Evolutionary conservation across 106 monocot species (phyloP).

Genomic region (Agapanthus africanus): DNA sequence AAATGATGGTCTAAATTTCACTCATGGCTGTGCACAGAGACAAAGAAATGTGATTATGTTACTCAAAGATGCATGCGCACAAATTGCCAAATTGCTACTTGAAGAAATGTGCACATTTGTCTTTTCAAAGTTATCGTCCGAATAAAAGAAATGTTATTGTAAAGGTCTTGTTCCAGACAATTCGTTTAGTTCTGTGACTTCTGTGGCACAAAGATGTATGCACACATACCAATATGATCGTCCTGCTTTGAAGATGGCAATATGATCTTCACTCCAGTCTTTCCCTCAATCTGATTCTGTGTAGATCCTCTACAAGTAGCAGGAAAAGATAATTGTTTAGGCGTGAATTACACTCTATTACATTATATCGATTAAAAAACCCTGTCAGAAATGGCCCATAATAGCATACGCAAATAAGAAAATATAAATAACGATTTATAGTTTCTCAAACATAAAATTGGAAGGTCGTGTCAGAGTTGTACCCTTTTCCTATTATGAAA

Average conservation of each 20-base stretch:
- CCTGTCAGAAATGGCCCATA: background rate
- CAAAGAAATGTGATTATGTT: no score
- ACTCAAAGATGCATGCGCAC: no score
- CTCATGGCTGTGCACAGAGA: no score
- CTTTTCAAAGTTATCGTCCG: no score
- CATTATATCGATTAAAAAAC: background rate
- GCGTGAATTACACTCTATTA: background rate
- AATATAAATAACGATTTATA: background rate
- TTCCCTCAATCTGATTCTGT: slow-evolving; percentile 56
- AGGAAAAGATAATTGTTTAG: background rate
- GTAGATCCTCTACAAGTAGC: slow-evolving; percentile 42
- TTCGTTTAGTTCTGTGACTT: background rate
- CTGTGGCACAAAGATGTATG: no score
- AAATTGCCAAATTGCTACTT: no score
- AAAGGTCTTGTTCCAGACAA: no score
- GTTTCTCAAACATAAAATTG: background rate
- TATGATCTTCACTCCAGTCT: slow-evolving; percentile 49
- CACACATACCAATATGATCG: slow-evolving; percentile 47
- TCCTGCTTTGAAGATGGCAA: slow-evolving; percentile 50
- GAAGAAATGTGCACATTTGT: no score
- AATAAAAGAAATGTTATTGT: background rate
- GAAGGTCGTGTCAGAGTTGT: slow-evolving; percentile 5
- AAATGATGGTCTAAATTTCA: background rate
- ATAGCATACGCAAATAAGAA: background rate
- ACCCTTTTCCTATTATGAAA: slow-evolving; percentile 73